Percentiles rank a stretch among this genome's conserved stretches.
These are phyloP conservation scores for Oidiodendron maius DNA, from an alignment of 495 filamentous ascomycete genomes.

Conservation along the genomic window DNA sequence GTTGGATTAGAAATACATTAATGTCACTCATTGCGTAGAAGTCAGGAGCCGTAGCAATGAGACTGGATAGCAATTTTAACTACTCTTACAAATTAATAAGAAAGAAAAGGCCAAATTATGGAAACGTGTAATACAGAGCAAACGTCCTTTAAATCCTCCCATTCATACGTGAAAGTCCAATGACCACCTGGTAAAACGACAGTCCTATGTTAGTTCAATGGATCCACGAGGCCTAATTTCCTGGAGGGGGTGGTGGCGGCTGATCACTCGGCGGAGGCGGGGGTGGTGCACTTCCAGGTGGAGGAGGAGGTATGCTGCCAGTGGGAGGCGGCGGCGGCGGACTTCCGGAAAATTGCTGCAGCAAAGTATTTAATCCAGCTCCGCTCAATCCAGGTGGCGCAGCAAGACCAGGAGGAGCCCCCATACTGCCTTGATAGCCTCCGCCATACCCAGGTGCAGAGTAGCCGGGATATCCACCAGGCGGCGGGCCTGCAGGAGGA, in stretches of 20 bases:
- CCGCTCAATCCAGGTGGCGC: slow-evolving; percentile 54
- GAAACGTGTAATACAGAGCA: too few relatives aligned
- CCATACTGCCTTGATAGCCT: slow-evolving; percentile 55
- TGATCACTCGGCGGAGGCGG: slow-evolving; percentile 73
- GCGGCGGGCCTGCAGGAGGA: slow-evolving; percentile 38
- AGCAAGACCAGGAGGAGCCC: slow-evolving; percentile 52
- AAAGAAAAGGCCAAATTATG: too few relatives aligned
- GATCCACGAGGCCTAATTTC: slow-evolving; percentile 8
- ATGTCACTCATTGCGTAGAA: too few relatives aligned
- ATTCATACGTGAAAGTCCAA: background rate
- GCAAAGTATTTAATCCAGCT: slow-evolving; percentile 53
- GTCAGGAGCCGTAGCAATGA: too few relatives aligned
- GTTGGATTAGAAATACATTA: too few relatives aligned
- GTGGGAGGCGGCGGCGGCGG: slow-evolving; percentile 44
- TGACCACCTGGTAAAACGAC: background rate
- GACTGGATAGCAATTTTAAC: too few relatives aligned
- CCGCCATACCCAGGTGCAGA: slow-evolving; percentile 39
- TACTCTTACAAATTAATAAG: too few relatives aligned
- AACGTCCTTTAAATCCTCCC: too few relatives aligned
- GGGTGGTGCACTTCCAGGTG: slow-evolving; percentile 63
- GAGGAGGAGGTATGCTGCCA: slow-evolving; percentile 43
- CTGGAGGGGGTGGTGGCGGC: slow-evolving; percentile 60
- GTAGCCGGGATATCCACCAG: slow-evolving; percentile 35
- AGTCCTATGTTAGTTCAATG: slow-evolving; percentile 4
- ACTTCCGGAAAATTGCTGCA: slow-evolving; percentile 55